phyloP scores from a whole-genome alignment of 1,139 yeast genomes.

The Trichomonascaceae sp. region DNA sequence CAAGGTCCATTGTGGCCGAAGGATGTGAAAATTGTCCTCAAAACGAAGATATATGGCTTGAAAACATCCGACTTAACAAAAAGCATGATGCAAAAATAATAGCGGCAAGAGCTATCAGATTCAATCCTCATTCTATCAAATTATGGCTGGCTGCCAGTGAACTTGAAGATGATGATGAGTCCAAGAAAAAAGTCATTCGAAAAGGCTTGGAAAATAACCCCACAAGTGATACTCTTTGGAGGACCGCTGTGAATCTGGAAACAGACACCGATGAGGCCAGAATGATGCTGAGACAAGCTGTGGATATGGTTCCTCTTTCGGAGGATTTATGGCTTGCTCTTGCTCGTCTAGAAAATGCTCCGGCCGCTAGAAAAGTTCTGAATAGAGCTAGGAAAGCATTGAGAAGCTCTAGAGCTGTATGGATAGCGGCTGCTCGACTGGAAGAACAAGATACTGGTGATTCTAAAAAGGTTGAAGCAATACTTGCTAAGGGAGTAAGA shows the following conservation, averaged over 20 bases:
- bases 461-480: conserved; percentile 40
- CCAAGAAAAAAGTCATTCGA: conserved; percentile 54
- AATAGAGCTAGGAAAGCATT: conserved; percentile 51
- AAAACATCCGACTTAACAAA: conserved; percentile 60
- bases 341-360: conserved; percentile 42
- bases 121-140: conserved; percentile 48
- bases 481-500: conserved; percentile 50
- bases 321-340: conserved; percentile 60
- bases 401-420: conserved; percentile 49
- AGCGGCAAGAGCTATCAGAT: conserved; percentile 60
- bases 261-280: conserved; percentile 42
- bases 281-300: conserved; percentile 59
- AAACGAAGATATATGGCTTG: conserved; percentile 77
- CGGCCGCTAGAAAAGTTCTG: conserved; percentile 49
- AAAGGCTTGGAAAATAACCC: conserved; percentile 74
- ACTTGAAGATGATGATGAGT: conserved; percentile 50
- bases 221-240: conserved; percentile 60
- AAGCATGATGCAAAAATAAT: conserved; percentile 46
- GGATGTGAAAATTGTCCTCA: conserved; percentile 69
- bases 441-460: conserved; percentile 52
- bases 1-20: conserved; percentile 56
- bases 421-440: conserved; percentile 66
- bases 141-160: conserved; percentile 71
- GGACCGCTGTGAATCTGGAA: conserved; percentile 41
- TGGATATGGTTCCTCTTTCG: conserved; percentile 60